phyloP scores from a whole-genome alignment of 2,329 filamentous ascomycete genomes.

The Exophiala aquamarina region DNA sequence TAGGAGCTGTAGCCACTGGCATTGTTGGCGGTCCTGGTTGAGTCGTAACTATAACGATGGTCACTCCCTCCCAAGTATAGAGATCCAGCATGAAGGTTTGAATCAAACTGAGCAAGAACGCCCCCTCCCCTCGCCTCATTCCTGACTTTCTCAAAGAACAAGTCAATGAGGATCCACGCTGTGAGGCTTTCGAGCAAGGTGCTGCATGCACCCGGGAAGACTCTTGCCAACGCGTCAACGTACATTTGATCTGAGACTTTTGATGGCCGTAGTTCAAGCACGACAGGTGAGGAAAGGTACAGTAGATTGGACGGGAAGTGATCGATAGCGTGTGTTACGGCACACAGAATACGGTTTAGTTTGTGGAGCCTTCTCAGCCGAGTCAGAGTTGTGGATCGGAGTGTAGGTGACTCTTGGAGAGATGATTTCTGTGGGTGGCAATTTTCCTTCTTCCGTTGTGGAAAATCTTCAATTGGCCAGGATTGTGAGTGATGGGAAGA shows the following conservation, averaged over 20 bases:
- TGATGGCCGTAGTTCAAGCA: slow-evolving; percentile 11
- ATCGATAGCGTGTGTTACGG: slow-evolving; percentile 20
- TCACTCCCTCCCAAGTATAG: background rate
- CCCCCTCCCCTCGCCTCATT: background rate
- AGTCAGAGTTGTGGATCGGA: slow-evolving; percentile 12
- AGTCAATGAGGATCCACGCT: slow-evolving; percentile 25
- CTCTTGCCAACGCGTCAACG: slow-evolving; percentile 14
- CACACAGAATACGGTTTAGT: slow-evolving; percentile 7
- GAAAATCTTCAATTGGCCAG: background rate
- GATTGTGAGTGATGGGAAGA: background rate
- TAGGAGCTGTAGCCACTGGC: background rate
- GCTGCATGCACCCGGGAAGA: slow-evolving; percentile 17
- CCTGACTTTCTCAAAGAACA: slow-evolving; percentile 14
- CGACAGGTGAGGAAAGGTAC: slow-evolving; percentile 14
- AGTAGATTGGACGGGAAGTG: slow-evolving; percentile 15
- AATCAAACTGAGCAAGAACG: background rate
- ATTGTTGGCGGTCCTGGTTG: background rate
- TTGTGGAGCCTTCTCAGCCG: slow-evolving; percentile 13
- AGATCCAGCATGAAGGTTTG: background rate
- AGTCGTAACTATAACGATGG: background rate
- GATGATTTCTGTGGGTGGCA: background rate
- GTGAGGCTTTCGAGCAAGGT: slow-evolving; percentile 17
- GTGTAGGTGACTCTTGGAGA: slow-evolving; percentile 5
- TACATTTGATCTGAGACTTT: slow-evolving; percentile 11
- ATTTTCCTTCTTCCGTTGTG: background rate